Conservation (phyloP, 148 eudicot genomes). For the Cornus florida region DNA sequence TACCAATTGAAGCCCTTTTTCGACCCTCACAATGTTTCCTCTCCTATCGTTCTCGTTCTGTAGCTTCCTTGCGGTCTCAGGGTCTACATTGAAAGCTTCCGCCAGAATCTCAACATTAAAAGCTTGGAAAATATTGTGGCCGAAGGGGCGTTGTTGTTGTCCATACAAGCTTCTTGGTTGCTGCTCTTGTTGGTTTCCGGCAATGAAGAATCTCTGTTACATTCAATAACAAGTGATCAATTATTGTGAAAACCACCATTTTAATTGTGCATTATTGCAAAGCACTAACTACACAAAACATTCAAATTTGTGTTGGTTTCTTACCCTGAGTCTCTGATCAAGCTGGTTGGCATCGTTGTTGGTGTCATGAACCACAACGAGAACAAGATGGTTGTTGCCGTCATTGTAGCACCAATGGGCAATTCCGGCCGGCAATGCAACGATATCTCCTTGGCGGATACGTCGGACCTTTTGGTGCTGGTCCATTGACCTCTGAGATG, state of each 20-base stretch:
- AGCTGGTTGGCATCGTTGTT: slow-evolving; percentile 22
- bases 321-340: slow-evolving; percentile 24
- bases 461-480: slow-evolving; percentile 30
- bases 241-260: not conserved
- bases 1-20: slow-evolving; percentile 12
- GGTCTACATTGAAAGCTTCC: slow-evolving; percentile 13
- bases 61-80: slow-evolving; percentile 4
- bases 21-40: slow-evolving; percentile 26
- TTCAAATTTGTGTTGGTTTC: not conserved
- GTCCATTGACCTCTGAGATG: slow-evolving; percentile 9
- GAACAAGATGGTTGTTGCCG: slow-evolving; percentile 18
- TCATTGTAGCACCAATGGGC: slow-evolving; percentile 26
- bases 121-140: slow-evolving; percentile 21
- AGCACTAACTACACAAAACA: no score
- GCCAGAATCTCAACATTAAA: slow-evolving; percentile 19
- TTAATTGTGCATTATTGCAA: no score
- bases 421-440: slow-evolving; percentile 24
- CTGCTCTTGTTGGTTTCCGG: slow-evolving; percentile 22
- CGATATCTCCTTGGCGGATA: slow-evolving; percentile 23
- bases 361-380: slow-evolving; percentile 17
- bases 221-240: not conserved
- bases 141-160: not conserved
- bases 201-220: slow-evolving; percentile 35
- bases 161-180: not conserved
- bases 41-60: slow-evolving; percentile 10